Evolutionary conservation across 768 basidiomycete species (phyloP), one percentile per base, ranked within the genome.

Genomic region (Amanita pallidorosea): DNA sequence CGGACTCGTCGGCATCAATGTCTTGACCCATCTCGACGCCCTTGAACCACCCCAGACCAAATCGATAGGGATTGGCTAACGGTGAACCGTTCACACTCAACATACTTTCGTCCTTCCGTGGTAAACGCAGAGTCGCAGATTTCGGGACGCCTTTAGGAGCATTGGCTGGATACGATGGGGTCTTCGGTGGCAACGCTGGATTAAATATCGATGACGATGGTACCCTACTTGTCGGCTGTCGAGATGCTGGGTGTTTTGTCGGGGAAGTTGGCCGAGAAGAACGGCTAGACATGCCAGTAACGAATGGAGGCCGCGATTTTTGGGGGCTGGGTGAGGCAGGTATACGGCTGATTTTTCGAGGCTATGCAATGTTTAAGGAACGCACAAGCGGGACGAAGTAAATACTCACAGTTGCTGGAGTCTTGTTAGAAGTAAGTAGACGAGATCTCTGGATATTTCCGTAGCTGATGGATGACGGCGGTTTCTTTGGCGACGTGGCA

Each of bases 1-100:
- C 59, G n/a, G 54, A 64, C 40, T 63, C 65, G 56, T 17, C 53
- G 56, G 29, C 63, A 61, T 70, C 70, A 17, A 68, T 67, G 34
- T 62, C 63, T 34, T 68, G 64, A 23, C 60, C 62, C 58, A 64
- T 63, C 53, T 70, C 68, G 31, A 68, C 58, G 2, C 70, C 68
- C 54, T 71, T 70, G 56, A 82, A 74, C 81, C 81, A 79, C 35
- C 74, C 69, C 41, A 80, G 60, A 17, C 81, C 83, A 56, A 83
- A 77, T 53, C 80, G 72, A 58, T 83, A 85, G 1, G 88, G 87
- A 61, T 89, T 89, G 15, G 81, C 79, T 15, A 91, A 72, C 0
- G 89, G 89, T 0, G 86, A 88, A 4, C 89, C 89, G 54, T 92
- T 91, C 17, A 85, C 65, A 58, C 87, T 87, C 45, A 90, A 71